Conservation (phyloP, 495 filamentous ascomycete genomes). For the Xanthoparmelia taractica region DNA sequence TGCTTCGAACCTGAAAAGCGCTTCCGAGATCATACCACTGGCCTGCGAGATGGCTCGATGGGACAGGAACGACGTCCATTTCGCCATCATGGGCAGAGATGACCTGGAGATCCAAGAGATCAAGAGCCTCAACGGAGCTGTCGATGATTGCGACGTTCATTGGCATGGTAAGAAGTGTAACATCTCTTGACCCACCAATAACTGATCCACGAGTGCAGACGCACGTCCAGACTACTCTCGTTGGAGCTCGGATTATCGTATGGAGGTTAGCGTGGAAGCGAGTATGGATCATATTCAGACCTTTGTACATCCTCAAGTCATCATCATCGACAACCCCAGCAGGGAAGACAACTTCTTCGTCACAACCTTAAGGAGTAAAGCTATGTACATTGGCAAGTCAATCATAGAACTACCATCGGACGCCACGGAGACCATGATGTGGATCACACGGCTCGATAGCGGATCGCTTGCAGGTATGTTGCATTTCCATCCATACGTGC, state of each 20-base stretch:
- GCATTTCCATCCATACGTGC: slow-evolving; percentile 23
- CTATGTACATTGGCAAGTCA: slow-evolving; percentile 36
- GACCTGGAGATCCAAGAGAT: slow-evolving; percentile 46
- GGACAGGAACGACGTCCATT: slow-evolving; percentile 44
- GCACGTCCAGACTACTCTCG: slow-evolving; percentile 41
- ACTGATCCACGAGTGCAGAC: slow-evolving; percentile 34
- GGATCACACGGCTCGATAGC: slow-evolving; percentile 69
- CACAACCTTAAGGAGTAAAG: slow-evolving; percentile 41
- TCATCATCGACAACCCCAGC: slow-evolving; percentile 40
- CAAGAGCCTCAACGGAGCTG: slow-evolving; percentile 40
- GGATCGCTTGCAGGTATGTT: slow-evolving; percentile 53
- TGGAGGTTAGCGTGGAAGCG: slow-evolving; percentile 42
- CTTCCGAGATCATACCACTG: slow-evolving; percentile 45
- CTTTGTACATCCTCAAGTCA: slow-evolving; percentile 43
- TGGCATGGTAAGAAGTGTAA: slow-evolving; percentile 43
- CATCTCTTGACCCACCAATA: background rate
- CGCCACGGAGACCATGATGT: slow-evolving; percentile 53
- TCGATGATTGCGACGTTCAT: slow-evolving; percentile 41
- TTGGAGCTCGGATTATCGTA: slow-evolving; percentile 42
- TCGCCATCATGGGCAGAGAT: slow-evolving; percentile 48
- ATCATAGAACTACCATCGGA: slow-evolving; percentile 61
- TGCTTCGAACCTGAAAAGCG: slow-evolving; percentile 42
- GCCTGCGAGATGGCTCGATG: slow-evolving; percentile 47
- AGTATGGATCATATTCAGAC: slow-evolving; percentile 40
- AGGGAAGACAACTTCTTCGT: slow-evolving; percentile 49